phyloP scores from a whole-genome alignment of 1,139 yeast genomes.

The Kodamaea ohmeri region DNA sequence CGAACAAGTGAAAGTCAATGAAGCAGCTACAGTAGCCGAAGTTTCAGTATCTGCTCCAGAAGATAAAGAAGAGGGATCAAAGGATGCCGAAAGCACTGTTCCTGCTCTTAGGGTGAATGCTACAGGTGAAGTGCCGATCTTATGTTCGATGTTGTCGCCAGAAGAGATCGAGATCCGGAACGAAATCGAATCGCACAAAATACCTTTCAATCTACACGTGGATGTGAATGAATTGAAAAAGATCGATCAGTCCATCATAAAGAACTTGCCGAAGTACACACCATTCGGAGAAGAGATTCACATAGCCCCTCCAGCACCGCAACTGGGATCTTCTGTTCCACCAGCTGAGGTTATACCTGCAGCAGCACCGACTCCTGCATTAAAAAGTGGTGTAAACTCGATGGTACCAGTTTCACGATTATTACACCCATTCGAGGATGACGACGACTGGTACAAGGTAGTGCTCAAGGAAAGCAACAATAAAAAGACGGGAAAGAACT shows the following conservation, averaged over 20 bases:
- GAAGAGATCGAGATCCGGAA: constrained; percentile 9
- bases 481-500: constrained; percentile 10
- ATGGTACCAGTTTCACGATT: constrained; percentile 60
- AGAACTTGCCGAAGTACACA: constrained; percentile 52
- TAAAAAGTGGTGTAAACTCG: constrained; percentile 24
- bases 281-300: constrained; percentile 43
- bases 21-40: background rate
- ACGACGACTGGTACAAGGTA: constrained; percentile 61
- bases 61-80: constrained; percentile 2
- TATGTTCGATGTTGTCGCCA: constrained; percentile 4
- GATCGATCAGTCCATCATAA: constrained; percentile 53
- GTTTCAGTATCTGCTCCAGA: background rate
- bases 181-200: constrained; percentile 11
- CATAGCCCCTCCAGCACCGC: background rate
- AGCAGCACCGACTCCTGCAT: constrained; percentile 13
- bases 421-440: constrained; percentile 60
- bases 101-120: background rate
- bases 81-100: background rate
- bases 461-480: constrained; percentile 46
- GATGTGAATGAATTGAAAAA: constrained; percentile 51
- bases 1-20: background rate
- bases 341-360: constrained; percentile 6
- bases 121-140: constrained; percentile 4
- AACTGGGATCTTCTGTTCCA: background rate
- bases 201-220: constrained; percentile 60